Evolutionary conservation across 257 asterid genomes (phyloP), one percentile per base, ranked within the genome.

Genomic region (Nicotiana paniculata): DNA sequence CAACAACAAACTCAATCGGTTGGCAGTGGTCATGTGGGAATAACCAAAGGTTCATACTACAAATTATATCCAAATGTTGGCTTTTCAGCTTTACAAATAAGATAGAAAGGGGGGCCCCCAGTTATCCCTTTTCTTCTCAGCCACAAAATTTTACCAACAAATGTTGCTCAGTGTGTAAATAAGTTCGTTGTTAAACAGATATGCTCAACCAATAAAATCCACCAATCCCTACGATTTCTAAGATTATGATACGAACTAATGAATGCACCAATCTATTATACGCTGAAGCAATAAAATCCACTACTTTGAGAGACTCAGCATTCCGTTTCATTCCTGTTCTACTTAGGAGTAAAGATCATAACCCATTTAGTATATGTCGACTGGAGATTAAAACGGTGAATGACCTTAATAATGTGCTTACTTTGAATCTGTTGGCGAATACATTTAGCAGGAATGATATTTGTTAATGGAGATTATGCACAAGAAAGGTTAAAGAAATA

Each of bases 31-130:
- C 11, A 21, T 39, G 55, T 32, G 37, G 55, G 79, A 48, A 26
- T 24, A 46, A 72, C 39, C 58, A 57, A 26, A 69, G 17, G 78
- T 28, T 57, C 82, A 64, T 30, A n/a, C 54, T 24, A 72, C 37
- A 72, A 13, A 72, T 72, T 8, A 12, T 37, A 62, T 81, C 80
- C 70, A 68, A 78, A 35, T 35, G 62, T 70, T 76, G 51, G 77
- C 62, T 51, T 26, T 54, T 72, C 68, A 67, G 55, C 82, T 39
- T 24, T 59, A 46, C 54, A 59, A 63, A 59, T 35, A 37, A 78
- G 82, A 78, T 59, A 37, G 55, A 11, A 43, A 59, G 26, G 32
- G 74, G 59, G 2, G 24, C 24, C 55, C 82, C 82, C 82, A 77
- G 33, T 57, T 77, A 18, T 32, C 57, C 16, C 33, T 58, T 77